Evolutionary conservation across 345 rosid species (phyloP), one percentile per base, ranked within the genome.

Genomic region (Ceriops zippeliana): DNA sequence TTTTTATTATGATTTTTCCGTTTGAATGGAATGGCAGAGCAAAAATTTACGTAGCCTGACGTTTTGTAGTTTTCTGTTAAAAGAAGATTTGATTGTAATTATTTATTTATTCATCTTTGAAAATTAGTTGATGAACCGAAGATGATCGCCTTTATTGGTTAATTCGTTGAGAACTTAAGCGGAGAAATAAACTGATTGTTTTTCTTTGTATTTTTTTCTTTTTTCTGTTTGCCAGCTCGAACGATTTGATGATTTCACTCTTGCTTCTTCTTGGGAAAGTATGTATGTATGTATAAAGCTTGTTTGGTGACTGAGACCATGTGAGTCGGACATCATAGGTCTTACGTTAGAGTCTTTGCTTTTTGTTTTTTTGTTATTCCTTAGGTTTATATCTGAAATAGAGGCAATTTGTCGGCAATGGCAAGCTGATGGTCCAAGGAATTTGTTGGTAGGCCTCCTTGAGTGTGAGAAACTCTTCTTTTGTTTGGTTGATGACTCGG

Each of bases 181-280:
- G 3, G 28, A 5, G 30, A 42, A 21, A 61, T 51, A 26, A 19
- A 70, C 52, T 62, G 52, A 32, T 49, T 5, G 65, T 10, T 22
- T 67, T 66, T 63, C 49, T 30, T 19, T 21, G 5, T 31, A 5
- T 31, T 31, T 31, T 31, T 31, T 31, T 31, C 6, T 31, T 11
- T 38, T 56, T 24, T 54, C 68, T 9, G 0, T 76, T 54, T 54
- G 59, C 70, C 82, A 95, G 99, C 82, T 91, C 6, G 93, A 95
- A 80, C 84, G 89, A 70, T 95, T 95, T 62, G 90, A 90, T 77
- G 99, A 91, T 83, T 95, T 95, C 58, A 95, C 99, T n/a, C 82
- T 95, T 60, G 99, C 97, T 20, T 95, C 98, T 58, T 86, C 99
- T 3, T 95, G 99, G 99, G 98, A 95, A 77, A 90, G 95, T 90